A percentile compares a stretch with the other conserved stretches of the same genome.
Conservation (phyloP, 257 asterid species). For the Solanum infundibuliforme region DNA sequence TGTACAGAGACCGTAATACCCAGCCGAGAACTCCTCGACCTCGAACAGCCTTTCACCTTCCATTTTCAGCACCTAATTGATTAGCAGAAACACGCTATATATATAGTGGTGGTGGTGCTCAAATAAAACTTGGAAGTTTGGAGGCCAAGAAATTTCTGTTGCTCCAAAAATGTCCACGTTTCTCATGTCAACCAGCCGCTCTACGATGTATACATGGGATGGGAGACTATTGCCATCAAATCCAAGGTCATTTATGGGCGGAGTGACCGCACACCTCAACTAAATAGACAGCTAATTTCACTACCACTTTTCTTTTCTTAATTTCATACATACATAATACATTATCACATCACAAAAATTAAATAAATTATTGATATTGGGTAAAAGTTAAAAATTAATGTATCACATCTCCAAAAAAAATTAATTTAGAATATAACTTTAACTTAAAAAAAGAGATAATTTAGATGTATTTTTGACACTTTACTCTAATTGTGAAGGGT, state of each 20-base stretch:
- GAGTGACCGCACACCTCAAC: no score
- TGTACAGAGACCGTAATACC: slow-evolving; percentile 30
- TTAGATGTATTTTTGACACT: no score
- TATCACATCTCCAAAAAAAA: no score
- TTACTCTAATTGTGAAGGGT: no score
- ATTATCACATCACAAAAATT: no score
- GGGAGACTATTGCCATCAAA: neutral
- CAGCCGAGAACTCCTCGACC: slow-evolving; percentile 15
- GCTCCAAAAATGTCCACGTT: neutral
- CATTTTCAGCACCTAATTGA: neutral
- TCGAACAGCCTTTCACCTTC: neutral
- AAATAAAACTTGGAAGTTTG: neutral
- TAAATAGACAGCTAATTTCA: no score
- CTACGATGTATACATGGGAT: neutral
- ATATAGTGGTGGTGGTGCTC: neutral
- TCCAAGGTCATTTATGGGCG: neutral
- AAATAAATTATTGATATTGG: no score
- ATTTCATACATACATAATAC: no score
- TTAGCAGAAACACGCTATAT: neutral
- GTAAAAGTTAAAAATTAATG: no score
- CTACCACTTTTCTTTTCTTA: no score
- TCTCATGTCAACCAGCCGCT: neutral
- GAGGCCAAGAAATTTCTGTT: neutral
- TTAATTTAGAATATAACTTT: no score
- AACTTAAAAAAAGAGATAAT: no score